A percentile compares a stretch with the other conserved stretches of the same genome.
Conservation (phyloP, 2,329 filamentous ascomycete genomes). For the Penicillium vulpinum region DNA sequence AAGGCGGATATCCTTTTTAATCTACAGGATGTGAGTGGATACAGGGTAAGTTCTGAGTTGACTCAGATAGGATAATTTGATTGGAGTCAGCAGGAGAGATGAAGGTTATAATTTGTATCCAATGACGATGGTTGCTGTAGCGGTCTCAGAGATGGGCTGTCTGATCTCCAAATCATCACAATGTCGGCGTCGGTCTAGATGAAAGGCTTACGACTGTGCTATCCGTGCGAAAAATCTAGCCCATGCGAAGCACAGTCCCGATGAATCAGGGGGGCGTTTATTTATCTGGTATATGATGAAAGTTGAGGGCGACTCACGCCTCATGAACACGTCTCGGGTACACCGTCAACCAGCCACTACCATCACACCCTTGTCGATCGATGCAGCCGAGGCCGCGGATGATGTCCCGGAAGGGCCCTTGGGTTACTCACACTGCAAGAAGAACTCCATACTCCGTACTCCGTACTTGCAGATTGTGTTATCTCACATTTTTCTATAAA, state of each 20-base stretch:
- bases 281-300: not conserved
- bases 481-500: conserved; percentile 9
- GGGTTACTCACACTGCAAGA: conserved; percentile 17
- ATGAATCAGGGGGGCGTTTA: not conserved
- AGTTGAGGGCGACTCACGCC: not conserved
- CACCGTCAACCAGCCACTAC: conserved; percentile 11
- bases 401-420: not conserved
- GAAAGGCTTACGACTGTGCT: not conserved
- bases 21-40: not conserved
- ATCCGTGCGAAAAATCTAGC: not conserved
- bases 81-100: not conserved
- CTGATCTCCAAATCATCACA: not conserved
- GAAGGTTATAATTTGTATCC: not conserved
- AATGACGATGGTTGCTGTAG: not conserved
- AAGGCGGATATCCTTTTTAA: not conserved
- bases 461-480: not conserved
- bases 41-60: not conserved
- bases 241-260: not conserved
- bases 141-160: conserved; percentile 5
- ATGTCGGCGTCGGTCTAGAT: conserved; percentile 5
- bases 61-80: not conserved
- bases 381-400: conserved; percentile 8
- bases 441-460: not conserved
- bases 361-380: conserved; percentile 11
- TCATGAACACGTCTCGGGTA: conserved; percentile 7